Base-by-base conservation (phyloP, 257 asterid genomes). In the Nicotiana benthamiana region DNA sequence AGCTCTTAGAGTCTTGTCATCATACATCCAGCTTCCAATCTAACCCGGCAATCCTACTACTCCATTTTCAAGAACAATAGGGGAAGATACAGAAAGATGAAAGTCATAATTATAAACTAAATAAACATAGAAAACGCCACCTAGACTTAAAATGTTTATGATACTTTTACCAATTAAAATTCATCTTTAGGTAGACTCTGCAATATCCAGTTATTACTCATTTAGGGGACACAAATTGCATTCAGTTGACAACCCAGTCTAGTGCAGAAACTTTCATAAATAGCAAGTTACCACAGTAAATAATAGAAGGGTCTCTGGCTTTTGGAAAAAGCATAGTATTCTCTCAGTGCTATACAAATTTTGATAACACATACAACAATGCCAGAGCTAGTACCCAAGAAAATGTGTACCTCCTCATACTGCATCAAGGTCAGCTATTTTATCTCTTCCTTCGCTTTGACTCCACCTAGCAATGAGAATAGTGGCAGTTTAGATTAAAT, bases 391-490 rank as follows among this genome's bases (percentile, higher is more conserved):
- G 43, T 11, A 79, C 28, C 65, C 82, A 79, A 63, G 48, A 63
- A 63, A 48, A 43, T 17, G 63, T 13, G 15, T 46, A 66, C 63
- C 68, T 54, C 82, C 74, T 63, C 75, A 24, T 59, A 56, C 70
- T 59, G 68, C 59, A 63, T 79, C 75, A 62, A 40, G 22, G 24
- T 63, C 75, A 46, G 46, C 40, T 46, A 28, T 30, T 30, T 79
- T 36, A 79, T 79, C 82, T 79, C 77, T 79, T 79, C 74, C 82
- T 79, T 46, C 82, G 82, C 74, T 79, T 79, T 10, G 63, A 46
- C 64, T 79, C 77, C 82, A 63, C 82, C 82, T 79, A 26, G 22
- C 30, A 62, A 46, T 11, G 6, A 60, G 59, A 72, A 72, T 22
- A 46, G 15, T 72, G 15, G 60, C 60, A 72, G 60, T 72, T 46